Conservation (phyloP, 176 grass and related monocot species). For the sorghum (Sorghum bicolor) region Sorghum_bicolor_NCBIv3 NC_012873.2:1870501-1871000, state of each 20-base stretch:
- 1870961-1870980: conserved; percentile 79
- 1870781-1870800: conserved; percentile 58
- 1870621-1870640: conserved; percentile 70
- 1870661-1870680: conserved; percentile 60
- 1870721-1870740: conserved; percentile 32
- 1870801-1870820: conserved; percentile 59
- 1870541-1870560: conserved; percentile 52
- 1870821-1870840: conserved; percentile 78
- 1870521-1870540: conserved; percentile 64
- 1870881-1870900: conserved; percentile 11
- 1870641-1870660: conserved; percentile 38
- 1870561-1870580: conserved; percentile 70
- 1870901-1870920: conserved; percentile 17
- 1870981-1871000: conserved; percentile 87
- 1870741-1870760: conserved; percentile 89
- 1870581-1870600: conserved; percentile 78
- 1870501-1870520: conserved; percentile 56
- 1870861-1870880: conserved; percentile 80
- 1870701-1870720: conserved; percentile 46
- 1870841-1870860: conserved; percentile 61
- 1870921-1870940: conserved; percentile 27
- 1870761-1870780: conserved; percentile 76
- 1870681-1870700: conserved; percentile 73
- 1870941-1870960: conserved; percentile 75
- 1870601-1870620: conserved; percentile 85